Base-by-base conservation (phyloP, 2,329 filamentous ascomycete species). In the Calycina herbarum region DNA sequence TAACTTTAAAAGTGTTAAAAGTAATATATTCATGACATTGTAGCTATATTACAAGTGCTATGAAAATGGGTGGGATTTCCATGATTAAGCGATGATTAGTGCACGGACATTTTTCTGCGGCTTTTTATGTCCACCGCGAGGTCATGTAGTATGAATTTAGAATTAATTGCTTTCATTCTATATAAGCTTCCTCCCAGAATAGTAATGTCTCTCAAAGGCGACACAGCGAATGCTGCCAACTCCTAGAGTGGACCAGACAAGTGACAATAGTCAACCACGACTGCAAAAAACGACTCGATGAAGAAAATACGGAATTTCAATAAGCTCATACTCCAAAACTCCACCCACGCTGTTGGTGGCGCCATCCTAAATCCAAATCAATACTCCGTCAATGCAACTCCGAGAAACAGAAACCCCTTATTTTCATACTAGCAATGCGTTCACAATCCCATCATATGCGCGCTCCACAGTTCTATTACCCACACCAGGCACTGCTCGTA, bases 401-500 rank as follows among this genome's bases (percentile, higher is more conserved):
- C 48, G 24, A 54, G 48, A 54, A 51, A 54, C 20, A 54, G 48
- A 54, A 51, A 54, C 48, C 20, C 10, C 48, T 54, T 54, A 54
- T 54, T 13, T 13, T 62, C 45, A 62, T 13, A 62, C 45, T 42
- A 62, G 35, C 20, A 56, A 57, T 11, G 61, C 61, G 56, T 62
- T 62, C 17, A 66, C 65, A 60, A 77, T 70, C 0, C 76, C 76
- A 20, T 76, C 75, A 70, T 77, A 77, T 10, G 86, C 86, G 69
- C 82, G 80, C 73, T 88, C 85, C 1, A 88, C 81, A 1, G 82
- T 82, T 57, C 82, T 79, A 13, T 81, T 82, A 1, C 85, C 85
- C 77, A 89, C 81, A 5, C 86, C 86, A 1, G 85, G 86, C 13
- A 88, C 77, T 7, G 78, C 77, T 63, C 81, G 78, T 71, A 89